Evolutionary conservation across 805 yeast species (phyloP).

Genomic region (Metschnikowia amazonensis): DNA sequence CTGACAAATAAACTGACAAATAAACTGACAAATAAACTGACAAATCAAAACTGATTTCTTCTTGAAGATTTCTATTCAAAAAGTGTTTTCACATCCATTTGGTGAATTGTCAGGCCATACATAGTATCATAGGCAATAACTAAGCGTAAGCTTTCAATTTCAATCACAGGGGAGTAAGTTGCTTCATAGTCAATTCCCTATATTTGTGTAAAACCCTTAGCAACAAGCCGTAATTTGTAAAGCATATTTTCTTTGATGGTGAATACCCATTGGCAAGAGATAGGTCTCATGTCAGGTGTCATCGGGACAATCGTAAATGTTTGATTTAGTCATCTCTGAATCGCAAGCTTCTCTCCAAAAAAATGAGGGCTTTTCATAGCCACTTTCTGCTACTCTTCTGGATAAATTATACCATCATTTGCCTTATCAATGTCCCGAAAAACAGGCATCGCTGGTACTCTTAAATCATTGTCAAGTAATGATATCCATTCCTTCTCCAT

Average conservation of each 20-base stretch:
- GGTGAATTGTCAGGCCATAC: not conserved
- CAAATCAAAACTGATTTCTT: no score
- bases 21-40: no score
- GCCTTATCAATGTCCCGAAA: conserved; percentile 68
- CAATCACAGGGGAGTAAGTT: not conserved
- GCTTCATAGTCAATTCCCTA: not conserved
- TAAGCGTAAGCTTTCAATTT: not conserved
- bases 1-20: no score
- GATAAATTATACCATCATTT: conserved; percentile 41
- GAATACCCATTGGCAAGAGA: not conserved
- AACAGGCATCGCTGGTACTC: conserved; percentile 44
- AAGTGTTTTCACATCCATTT: no score
- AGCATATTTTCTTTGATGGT: not conserved
- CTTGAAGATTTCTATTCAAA: no score
- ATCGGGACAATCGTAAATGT: not conserved
- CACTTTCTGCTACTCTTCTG: conserved; percentile 19
- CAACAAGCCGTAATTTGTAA: not conserved
- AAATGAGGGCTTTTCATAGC: no score
- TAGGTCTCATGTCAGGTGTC: not conserved
- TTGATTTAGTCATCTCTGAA: not conserved
- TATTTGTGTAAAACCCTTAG: not conserved
- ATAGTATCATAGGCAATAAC: not conserved
- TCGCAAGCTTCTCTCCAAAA: not conserved
- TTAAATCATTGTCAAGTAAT: conserved; percentile 18
- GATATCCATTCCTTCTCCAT: conserved; percentile 21